Percentiles rank a stretch among this genome's conserved stretches.
Conservation (phyloP, 1,139 yeast species). For the Nakaseomyces kungkrabaensis region DNA sequence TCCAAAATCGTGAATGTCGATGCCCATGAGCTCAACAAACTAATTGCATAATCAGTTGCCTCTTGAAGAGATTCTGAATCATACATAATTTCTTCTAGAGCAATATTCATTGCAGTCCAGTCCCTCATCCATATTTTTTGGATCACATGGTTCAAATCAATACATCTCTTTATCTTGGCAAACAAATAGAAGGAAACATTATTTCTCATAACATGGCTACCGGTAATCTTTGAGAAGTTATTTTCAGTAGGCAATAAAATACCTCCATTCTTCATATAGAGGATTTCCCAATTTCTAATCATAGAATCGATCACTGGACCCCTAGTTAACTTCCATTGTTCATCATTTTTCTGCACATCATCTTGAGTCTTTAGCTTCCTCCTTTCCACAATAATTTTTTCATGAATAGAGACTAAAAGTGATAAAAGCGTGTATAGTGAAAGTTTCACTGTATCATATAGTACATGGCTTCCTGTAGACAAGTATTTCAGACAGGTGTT, state of each 20-base stretch:
- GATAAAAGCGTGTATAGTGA: constrained; percentile 53
- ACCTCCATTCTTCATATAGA: constrained; percentile 54
- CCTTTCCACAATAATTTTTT: constrained; percentile 50
- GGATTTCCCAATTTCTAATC: constrained; percentile 55
- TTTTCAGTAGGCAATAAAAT: constrained; percentile 40
- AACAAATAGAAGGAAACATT: constrained; percentile 54
- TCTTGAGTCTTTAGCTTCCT: constrained; percentile 19
- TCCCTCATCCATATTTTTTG: constrained; percentile 50
- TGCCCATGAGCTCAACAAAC: constrained; percentile 57
- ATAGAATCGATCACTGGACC: constrained; percentile 47
- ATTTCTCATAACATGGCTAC: constrained; percentile 48
- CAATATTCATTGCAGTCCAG: constrained; percentile 54
- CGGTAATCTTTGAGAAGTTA: constrained; percentile 36
- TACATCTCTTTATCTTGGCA: constrained; percentile 53
- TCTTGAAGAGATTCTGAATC: constrained; percentile 45
- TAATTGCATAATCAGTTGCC: constrained; percentile 46
- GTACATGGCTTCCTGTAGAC: constrained; percentile 35
- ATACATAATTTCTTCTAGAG: constrained; percentile 32
- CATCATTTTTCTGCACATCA: constrained; percentile 33
- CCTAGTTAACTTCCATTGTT: constrained; percentile 53
- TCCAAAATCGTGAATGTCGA: constrained; percentile 53
- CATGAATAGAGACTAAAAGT: constrained; percentile 63
- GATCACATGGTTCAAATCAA: constrained; percentile 49
- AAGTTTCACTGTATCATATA: constrained; percentile 32
- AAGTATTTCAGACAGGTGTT: constrained; percentile 41